phyloP scores from a whole-genome alignment of 148 eudicot genomes.

The Vaccinium myrtillus region DNA sequence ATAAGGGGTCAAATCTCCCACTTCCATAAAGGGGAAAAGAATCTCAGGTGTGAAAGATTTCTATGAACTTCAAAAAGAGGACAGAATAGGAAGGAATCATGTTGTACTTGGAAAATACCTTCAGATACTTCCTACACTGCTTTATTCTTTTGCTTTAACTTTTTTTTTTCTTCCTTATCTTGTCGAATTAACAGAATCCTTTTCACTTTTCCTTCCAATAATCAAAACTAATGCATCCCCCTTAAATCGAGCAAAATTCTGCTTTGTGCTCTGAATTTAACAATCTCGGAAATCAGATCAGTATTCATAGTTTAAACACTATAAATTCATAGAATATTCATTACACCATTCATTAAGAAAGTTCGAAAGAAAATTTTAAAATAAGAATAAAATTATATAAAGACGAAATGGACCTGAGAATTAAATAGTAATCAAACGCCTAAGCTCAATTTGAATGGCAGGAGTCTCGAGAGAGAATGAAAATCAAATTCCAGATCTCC shows the following conservation, averaged over 20 bases:
- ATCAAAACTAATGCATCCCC: not conserved
- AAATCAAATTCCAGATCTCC: no score
- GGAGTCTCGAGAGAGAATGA: no score
- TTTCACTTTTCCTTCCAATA: not conserved
- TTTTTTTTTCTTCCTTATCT: not conserved
- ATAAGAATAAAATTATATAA: not conserved
- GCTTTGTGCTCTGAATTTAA: not conserved
- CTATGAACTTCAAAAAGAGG: constrained; percentile 3
- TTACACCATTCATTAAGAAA: not conserved
- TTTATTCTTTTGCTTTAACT: constrained; percentile 30
- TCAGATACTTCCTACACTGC: constrained; percentile 7
- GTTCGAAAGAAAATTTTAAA: not conserved
- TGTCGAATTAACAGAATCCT: constrained; percentile 13
- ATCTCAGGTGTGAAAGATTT: constrained; percentile 9
- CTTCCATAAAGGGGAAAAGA: constrained; percentile 33
- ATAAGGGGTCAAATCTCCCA: constrained; percentile 16
- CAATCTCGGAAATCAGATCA: not conserved
- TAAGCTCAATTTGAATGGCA: no score
- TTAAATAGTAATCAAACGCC: not conserved
- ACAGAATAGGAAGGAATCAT: constrained; percentile 14
- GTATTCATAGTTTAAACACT: not conserved
- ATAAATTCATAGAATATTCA: not conserved
- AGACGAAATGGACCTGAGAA: not conserved
- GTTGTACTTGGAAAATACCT: constrained; percentile 11
- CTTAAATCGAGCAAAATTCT: not conserved